These are phyloP conservation scores for Proliferodiscus dingleyae DNA, from an alignment of 2,329 filamentous ascomycete genomes.

Conservation along the genomic window DNA sequence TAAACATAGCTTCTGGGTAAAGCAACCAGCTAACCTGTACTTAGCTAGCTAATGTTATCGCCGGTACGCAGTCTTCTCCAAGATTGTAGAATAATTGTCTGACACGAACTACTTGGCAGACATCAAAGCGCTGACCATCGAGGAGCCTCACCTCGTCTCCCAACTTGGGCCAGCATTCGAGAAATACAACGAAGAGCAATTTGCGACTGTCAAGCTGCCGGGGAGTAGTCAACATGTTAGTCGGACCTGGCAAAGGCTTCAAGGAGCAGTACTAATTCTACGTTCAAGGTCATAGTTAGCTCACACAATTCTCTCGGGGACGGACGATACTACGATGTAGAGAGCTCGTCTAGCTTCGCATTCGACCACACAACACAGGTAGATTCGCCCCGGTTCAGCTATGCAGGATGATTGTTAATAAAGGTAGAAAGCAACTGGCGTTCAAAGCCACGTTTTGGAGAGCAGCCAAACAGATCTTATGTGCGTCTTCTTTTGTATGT, in stretches of 20 bases:
- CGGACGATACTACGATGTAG: conserved; percentile 84
- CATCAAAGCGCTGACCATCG: conserved; percentile 78
- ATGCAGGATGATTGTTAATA: conserved; percentile 12
- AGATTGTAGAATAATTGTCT: conserved; percentile 7
- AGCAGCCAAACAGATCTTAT: conserved; percentile 72
- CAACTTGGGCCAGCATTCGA: conserved; percentile 79
- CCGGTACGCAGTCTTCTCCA: conserved; percentile 51
- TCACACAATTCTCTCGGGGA: conserved; percentile 76
- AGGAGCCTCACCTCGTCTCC: conserved; percentile 61
- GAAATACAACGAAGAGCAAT: conserved; percentile 95
- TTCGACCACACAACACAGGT: conserved; percentile 83
- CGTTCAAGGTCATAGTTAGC: conserved; percentile 68
- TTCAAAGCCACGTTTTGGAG: conserved; percentile 75
- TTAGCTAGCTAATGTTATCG: conserved; percentile 81
- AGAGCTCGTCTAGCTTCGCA: conserved; percentile 79
- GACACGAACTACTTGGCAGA: conserved; percentile 51
- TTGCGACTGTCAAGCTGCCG: conserved; percentile 82
- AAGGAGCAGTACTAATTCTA: conserved; percentile 13
- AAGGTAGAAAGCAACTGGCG: conserved; percentile 69
- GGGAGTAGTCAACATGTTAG: conserved; percentile 73
- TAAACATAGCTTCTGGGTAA: conserved; percentile 14
- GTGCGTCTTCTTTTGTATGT: conserved; percentile 47
- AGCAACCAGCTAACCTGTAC: conserved; percentile 18
- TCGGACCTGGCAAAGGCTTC: conserved; percentile 1
- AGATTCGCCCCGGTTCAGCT: conserved; percentile 14